Base-by-base conservation (phyloP, 805 yeast genomes). In the Saturnispora zaruensis region DNA sequence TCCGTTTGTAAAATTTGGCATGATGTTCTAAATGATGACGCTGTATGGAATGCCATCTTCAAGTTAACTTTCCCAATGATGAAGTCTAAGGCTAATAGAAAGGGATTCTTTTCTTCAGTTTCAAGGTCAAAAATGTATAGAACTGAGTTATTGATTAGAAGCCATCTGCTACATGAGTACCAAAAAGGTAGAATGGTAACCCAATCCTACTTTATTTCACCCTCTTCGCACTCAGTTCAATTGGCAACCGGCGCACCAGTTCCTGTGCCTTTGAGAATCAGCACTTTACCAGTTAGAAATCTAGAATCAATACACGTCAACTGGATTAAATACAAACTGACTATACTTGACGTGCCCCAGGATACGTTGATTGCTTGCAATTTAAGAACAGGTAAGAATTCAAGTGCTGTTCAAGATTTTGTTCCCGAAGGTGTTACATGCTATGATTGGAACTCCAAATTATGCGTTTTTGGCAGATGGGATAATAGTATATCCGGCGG, bases 1-100 rank as follows among this genome's bases (percentile, higher is more conserved):
- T 53, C 67, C 20, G 83, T 78, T 6, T 77, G 82, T 54, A 67
- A 63, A 46, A 56, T 65, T 42, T 78, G 83, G 83, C 64, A 71
- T 52, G 53, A 53, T 38, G 69, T 74, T 2, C 67, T 75, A 2
- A 66, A 66, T 48, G 77, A 76, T 56, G 68, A 70, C 49, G 61
- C 66, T 9, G 71, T 76, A 24, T 78, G 82, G 82, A 62, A 64
- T 53, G 67, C 65, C 36, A 70, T 77, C 6, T 77, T 77, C 55
- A 59, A 60, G 30, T 54, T 62, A 32, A 64, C 67, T 44, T 74
- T 74, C 53, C 69, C 70, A 1, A 65, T 68, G 5, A 23, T 23
- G n/a, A 23, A 21, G 6, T 38, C 42, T 7, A 37, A 65, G 57
- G 32, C 58, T 6, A 40, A 32, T 9, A 14, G 16, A 28, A 34